Base-by-base conservation (phyloP, 371 early-diverging fungal genomes). In the Mortierella sp. region DNA sequence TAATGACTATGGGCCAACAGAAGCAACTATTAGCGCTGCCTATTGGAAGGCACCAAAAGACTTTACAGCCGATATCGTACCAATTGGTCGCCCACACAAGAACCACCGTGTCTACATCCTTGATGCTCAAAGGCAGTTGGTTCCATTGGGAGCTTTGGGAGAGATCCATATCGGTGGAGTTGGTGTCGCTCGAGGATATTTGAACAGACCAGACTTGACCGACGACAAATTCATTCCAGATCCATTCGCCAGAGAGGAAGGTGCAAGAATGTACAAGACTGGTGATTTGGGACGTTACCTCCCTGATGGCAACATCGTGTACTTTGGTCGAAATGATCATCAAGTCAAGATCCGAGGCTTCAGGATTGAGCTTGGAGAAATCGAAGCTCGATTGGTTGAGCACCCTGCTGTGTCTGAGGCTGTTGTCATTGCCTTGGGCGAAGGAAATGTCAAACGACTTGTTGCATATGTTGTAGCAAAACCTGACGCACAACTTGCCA, bases 301-400 rank as follows among this genome's bases (percentile, higher is more conserved):
- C 2, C 71, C 75, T 41, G 72, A 84, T 67, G 86, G 86, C 15
- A 36, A 63, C 40, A 36, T 86, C 28, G 68, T 84, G 40, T 69
- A n/a, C 32, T 9, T 69, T 0, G 69, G 62, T 0, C 78, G 88
- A 38, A 65, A 32, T n/a, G 87, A 85, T 63, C 50, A 76, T 28
- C 83, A 84, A 65, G 72, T 86, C 57, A 88, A 88, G 76, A 53
- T 88, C 32, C 76, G 76, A 32, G 88, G 87, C 2, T 85, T 74
- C 63, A 79, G 88, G n/a, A 76, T 88, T 40, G 87, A 88, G 64
- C 76, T 85, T 32, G 77, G 83, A 3, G 88, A 85, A 68, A 73
- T 81, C 65, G 69, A 67, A 22, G 64, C 77, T n/a, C 58, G 63
- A 4, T 53, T 76, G 36, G 22, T 3, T 4, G 65, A 60, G 1